A percentile compares a stretch with the other conserved stretches of the same genome.
phyloP scores from a whole-genome alignment of 2,329 filamentous ascomycete species.

The Mycosphaerella sp. region DNA sequence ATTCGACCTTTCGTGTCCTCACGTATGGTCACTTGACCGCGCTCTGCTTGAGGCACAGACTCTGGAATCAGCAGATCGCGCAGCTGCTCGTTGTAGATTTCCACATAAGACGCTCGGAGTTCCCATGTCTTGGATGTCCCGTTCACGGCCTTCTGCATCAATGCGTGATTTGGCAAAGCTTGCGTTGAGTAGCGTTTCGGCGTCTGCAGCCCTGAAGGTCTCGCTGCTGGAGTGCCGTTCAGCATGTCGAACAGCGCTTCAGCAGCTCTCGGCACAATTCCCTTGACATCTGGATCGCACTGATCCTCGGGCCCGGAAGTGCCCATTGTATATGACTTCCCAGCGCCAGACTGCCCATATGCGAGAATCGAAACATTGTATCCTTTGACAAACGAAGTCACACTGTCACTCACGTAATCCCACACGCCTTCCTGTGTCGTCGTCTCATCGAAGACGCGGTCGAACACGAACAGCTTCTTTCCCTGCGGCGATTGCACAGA shows the following conservation, averaged over 20 bases:
- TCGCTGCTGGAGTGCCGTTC: conserved; percentile 52
- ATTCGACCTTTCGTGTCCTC: conserved; percentile 95
- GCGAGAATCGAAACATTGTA: conserved; percentile 98
- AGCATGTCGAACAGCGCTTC: conserved; percentile 82
- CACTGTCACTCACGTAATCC: conserved; percentile 88
- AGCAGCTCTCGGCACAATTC: conserved; percentile 91
- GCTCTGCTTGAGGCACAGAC: conserved; percentile 60
- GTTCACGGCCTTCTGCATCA: conserved; percentile 37
- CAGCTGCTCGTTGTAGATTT: conserved; percentile 97
- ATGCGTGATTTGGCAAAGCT: conserved; percentile 46
- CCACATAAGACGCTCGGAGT: conserved; percentile 65
- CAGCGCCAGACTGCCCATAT: conserved; percentile 94
- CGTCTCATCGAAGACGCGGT: conserved; percentile 83
- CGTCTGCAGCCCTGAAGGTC: conserved; percentile 64
- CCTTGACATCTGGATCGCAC: conserved; percentile 44
- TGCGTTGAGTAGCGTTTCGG: conserved; percentile 70
- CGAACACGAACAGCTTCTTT: conserved; percentile 92
- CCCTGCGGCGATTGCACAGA: conserved; percentile 87
- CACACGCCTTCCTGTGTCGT: conserved; percentile 83
- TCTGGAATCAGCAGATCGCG: conserved; percentile 84
- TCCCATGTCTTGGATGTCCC: conserved; percentile 71
- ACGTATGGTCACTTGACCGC: conserved; percentile 77
- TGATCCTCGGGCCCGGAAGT: conserved; percentile 75
- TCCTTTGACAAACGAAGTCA: conserved; percentile 83
- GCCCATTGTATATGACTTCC: conserved; percentile 99